Evolutionary conservation across 805 yeast genomes (phyloP), one percentile per base, ranked within the genome.

Genomic region (Yamadazyma takamatsuzukensis): DNA sequence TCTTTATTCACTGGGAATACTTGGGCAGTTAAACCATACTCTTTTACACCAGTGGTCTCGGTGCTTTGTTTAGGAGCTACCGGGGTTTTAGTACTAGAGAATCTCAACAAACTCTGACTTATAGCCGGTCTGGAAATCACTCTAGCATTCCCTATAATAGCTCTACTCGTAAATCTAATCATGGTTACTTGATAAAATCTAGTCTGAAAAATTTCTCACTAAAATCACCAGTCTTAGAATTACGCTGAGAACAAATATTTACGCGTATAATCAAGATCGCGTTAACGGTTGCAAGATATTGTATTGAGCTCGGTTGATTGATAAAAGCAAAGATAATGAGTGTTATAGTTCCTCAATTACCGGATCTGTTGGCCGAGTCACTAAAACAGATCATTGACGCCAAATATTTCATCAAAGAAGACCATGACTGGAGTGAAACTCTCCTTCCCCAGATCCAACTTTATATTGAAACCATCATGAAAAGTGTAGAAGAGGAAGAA

Each of bases 1-100:
- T 56, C 56, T 43, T 61, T 59, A 40, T 61, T 49, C 31, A 61
- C 41, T 6, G 71, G 72, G 38, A 42, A 64, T 11, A 66, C 45
- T 43, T 62, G 64, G 4, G 68, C 61, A 21, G 60, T 44, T 34
- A n/a, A n/a, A n/a, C n/a, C n/a, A n/a, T n/a, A n/a, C n/a, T n/a
- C n/a, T n/a, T n/a, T n/a, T n/a, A n/a, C n/a, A n/a, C n/a, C n/a
- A n/a, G n/a, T n/a, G n/a, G n/a, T n/a, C n/a, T n/a, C n/a, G n/a
- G n/a, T n/a, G n/a, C n/a, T n/a, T n/a, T n/a, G n/a, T n/a, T n/a
- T n/a, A n/a, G n/a, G n/a, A n/a, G n/a, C n/a, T n/a, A n/a, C n/a
- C n/a, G n/a, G n/a, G n/a, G n/a, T n/a, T n/a, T n/a, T n/a, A n/a
- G n/a, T n/a, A n/a, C n/a, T n/a, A n/a, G n/a, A n/a, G n/a, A n/a